phyloP scores from a whole-genome alignment of 148 eudicot species.

The Euryodendron excelsum region DNA sequence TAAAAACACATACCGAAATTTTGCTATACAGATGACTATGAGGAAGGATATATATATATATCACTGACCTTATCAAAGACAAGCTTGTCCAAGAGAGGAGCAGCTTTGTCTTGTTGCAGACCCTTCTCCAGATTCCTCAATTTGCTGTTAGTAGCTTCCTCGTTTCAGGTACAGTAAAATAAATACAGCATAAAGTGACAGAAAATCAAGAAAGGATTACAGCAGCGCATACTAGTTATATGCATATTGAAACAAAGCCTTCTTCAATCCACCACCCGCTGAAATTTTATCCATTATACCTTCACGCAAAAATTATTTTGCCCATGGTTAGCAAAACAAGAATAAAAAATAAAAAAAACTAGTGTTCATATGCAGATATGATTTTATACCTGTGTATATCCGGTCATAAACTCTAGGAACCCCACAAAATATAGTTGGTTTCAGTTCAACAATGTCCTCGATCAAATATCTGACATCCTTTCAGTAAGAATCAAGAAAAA shows the following conservation, averaged over 20 bases:
- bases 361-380: not conserved
- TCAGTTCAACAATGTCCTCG: conserved; percentile 73
- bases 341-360: not conserved
- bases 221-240: conserved; percentile 71
- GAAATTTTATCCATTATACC: conserved; percentile 74
- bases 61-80: conserved; percentile 77
- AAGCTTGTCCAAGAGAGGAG: conserved; percentile 81
- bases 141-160: conserved; percentile 52
- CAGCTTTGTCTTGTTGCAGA: conserved; percentile 75
- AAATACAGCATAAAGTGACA: conserved; percentile 10
- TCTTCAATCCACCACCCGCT: conserved; percentile 63
- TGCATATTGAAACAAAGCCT: conserved; percentile 73
- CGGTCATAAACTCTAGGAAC: conserved; percentile 96
- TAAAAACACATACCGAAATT: not conserved
- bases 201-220: not conserved
- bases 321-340: not conserved
- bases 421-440: conserved; percentile 87
- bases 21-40: not conserved
- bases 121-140: conserved; percentile 88
- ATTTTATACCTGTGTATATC: conserved; percentile 59
- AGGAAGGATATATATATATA: not conserved
- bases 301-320: conserved; percentile 24
- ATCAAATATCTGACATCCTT: conserved; percentile 84
- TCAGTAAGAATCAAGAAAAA: conserved; percentile 13
- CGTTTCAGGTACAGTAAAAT: conserved; percentile 7